These are phyloP conservation scores for Trichophyton simii DNA, from an alignment of 2,329 filamentous ascomycete species.

Conservation along the genomic window DNA sequence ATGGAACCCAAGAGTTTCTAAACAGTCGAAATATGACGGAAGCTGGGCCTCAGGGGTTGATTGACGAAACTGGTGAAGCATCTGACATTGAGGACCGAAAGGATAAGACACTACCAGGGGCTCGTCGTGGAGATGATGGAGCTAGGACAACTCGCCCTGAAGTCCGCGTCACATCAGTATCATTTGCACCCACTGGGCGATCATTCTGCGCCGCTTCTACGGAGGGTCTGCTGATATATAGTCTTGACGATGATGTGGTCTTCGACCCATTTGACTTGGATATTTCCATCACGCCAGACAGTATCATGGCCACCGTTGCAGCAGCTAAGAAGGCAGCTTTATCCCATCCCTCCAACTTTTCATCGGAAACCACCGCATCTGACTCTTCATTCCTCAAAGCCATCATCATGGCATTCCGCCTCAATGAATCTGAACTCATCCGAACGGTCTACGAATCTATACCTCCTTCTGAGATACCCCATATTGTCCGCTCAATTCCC, in stretches of 20 bases:
- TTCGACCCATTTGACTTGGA: conserved; percentile 97
- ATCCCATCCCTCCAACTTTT: conserved; percentile 10
- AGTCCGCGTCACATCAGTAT: conserved; percentile 70
- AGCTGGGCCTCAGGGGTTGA: conserved; percentile 68
- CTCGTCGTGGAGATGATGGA: conserved; percentile 76
- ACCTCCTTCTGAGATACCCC: conserved; percentile 58
- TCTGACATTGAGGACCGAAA: conserved; percentile 79
- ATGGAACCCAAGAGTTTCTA: conserved; percentile 91
- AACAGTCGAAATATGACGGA: conserved; percentile 88
- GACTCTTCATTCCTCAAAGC: conserved; percentile 68
- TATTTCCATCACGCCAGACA: conserved; percentile 81
- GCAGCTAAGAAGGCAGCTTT: conserved; percentile 25
- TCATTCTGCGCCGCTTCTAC: conserved; percentile 92
- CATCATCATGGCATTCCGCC: conserved; percentile 89
- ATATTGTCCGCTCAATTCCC: conserved; percentile 69
- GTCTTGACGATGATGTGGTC: conserved; percentile 65
- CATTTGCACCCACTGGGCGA: conserved; percentile 77
- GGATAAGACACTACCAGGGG: conserved; percentile 68
- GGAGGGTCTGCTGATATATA: conserved; percentile 88
- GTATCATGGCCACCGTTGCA: conserved; percentile 61
- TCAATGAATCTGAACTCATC: conserved; percentile 74
- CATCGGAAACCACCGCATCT: conserved; percentile 41
- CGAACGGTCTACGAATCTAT: conserved; percentile 76
- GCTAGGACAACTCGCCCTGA: conserved; percentile 63
- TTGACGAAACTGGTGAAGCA: conserved; percentile 77